Evolutionary conservation across 2,329 filamentous ascomycete species (phyloP), one percentile per base, ranked within the genome.

Genomic region (Coniochaeta pulveracea): DNA sequence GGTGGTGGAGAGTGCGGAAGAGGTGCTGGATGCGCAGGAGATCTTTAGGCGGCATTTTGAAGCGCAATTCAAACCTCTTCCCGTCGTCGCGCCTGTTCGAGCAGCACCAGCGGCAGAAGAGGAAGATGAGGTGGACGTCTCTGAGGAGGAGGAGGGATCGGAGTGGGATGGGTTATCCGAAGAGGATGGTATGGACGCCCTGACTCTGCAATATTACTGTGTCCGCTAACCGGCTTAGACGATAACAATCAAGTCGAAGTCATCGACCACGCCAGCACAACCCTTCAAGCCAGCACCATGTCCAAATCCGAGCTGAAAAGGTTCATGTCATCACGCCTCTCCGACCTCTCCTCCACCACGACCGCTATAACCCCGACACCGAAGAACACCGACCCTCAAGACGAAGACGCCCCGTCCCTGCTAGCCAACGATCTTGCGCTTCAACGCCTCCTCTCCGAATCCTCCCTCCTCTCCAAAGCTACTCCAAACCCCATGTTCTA

Each of bases 371-470:
- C 24, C 16, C 4, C 44, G 34, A 36, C 42, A 41, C 15, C 49
- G 38, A 30, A 51, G 26, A 36, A 47, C 43, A 37, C 54, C 47
- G 35, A 46, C 46, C 22, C 57, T 52, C 42, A 64, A 19, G 57
- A 67, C 38, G 73, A 80, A 48, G 72, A 80, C 49, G 69, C 69
- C 33, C 66, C 66, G 41, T 70, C 70, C 9, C 81, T 93, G 40
- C 69, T 96, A 12, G 86, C 88, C 53, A 88, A 95, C 55, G 91
- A 96, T 55, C 76, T 94, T 34, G 88, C 85, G 24, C 76, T 98
- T 10, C 89, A 95, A 55, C 80, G 86, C 29, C 76, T 98, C 25
- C 75, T 98, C 37, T 72, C 80, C 45, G 91, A 98, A 65, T 95
- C 88, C 0, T 86, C 94, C 57, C 78, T 96, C 39, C 76, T 96